These are phyloP conservation scores for Multifurca ochricompacta DNA, from an alignment of 768 basidiomycete genomes.

Conservation along the genomic window DNA sequence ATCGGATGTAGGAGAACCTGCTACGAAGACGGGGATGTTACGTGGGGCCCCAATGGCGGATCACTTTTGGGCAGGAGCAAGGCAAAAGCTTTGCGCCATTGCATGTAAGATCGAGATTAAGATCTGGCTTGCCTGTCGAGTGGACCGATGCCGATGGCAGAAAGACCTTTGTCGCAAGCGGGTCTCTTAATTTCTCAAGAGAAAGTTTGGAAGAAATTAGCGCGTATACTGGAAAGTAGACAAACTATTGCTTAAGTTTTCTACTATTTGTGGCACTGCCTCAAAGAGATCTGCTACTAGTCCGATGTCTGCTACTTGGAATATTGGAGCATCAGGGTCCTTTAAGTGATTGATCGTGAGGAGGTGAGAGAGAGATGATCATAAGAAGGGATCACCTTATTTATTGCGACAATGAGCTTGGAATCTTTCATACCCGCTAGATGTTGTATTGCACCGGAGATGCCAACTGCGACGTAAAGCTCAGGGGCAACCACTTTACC, in stretches of 20 bases:
- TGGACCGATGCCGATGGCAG: no score
- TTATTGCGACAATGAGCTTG: constrained; percentile 95
- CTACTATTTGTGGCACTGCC: constrained; percentile 81
- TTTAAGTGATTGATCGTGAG: constrained; percentile 27
- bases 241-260: constrained; percentile 58
- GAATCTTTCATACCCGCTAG: constrained; percentile 99
- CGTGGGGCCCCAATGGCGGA: not conserved
- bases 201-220: not conserved
- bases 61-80: not conserved
- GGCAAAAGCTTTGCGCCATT: not conserved
- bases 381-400: constrained; percentile 57
- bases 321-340: constrained; percentile 98
- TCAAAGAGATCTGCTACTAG: constrained; percentile 92
- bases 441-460: constrained; percentile 98
- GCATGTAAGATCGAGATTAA: not conserved
- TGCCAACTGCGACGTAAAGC: constrained; percentile 92
- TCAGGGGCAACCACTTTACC: constrained; percentile 98
- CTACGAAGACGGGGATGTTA: not conserved
- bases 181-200: no score
- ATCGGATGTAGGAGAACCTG: not conserved
- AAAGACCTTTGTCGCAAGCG: no score
- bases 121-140: not conserved
- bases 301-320: constrained; percentile 95
- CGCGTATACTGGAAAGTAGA: not conserved
- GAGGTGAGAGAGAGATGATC: not conserved